Evolutionary conservation across 169 alveolate genomes (phyloP).

Genomic region (Fabrea salina): DNA sequence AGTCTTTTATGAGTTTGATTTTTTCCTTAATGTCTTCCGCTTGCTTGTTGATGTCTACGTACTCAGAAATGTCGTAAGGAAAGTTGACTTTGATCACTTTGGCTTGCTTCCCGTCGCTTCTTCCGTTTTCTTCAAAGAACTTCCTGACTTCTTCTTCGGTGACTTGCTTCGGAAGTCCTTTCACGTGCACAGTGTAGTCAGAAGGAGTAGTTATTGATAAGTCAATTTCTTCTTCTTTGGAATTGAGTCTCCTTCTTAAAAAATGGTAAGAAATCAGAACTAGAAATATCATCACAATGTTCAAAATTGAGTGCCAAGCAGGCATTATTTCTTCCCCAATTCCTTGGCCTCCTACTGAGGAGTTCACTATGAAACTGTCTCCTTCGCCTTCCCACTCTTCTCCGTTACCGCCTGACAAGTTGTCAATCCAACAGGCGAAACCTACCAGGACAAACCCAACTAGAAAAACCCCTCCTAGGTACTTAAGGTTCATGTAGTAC

Average conservation of each 20-base stretch:
- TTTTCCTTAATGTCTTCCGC: neutral
- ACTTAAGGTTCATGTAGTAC: neutral
- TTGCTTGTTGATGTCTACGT: neutral
- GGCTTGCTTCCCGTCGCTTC: neutral
- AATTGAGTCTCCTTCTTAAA: neutral
- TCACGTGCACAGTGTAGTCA: neutral
- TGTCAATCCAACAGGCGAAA: neutral
- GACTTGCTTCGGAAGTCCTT: constrained; percentile 24
- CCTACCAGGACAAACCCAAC: neutral
- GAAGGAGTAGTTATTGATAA: neutral
- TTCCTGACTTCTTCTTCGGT: constrained; percentile 19
- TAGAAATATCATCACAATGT: neutral
- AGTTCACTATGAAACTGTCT: neutral
- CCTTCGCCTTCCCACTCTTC: neutral
- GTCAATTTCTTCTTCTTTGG: neutral
- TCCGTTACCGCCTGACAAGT: neutral
- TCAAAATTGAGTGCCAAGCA: neutral
- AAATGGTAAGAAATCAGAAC: neutral
- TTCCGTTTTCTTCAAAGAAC: neutral
- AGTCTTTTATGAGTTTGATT: neutral
- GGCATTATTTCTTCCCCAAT: neutral
- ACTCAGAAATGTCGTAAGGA: constrained; percentile 33
- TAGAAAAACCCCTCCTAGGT: neutral
- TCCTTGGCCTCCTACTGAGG: neutral
- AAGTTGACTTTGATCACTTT: constrained; percentile 11